phyloP scores from a whole-genome alignment of 345 rosid genomes.

The Eucalyptus erythrocorys region DNA sequence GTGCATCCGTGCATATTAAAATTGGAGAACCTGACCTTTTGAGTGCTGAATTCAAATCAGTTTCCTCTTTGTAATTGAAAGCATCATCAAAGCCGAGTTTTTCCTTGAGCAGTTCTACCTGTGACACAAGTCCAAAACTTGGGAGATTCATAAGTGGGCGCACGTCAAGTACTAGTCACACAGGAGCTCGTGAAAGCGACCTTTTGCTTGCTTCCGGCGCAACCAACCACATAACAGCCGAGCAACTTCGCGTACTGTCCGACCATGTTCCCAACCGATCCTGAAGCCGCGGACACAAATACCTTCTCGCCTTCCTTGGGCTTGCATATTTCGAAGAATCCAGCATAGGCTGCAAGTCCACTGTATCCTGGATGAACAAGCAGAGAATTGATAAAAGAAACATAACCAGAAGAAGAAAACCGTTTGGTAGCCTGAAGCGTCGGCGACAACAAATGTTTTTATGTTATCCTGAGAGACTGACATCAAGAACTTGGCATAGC shows the following conservation, averaged over 20 bases:
- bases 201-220: constrained; percentile 30
- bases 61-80: constrained; percentile 35
- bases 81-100: constrained; percentile 47
- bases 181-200: not conserved
- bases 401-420: not conserved
- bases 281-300: constrained; percentile 34
- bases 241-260: constrained; percentile 33
- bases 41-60: constrained; percentile 23
- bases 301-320: constrained; percentile 33
- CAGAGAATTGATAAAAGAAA: not conserved
- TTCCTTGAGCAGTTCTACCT: constrained; percentile 33
- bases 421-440: not conserved
- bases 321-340: constrained; percentile 25
- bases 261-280: constrained; percentile 36
- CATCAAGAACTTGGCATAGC: constrained; percentile 12
- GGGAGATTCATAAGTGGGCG: not conserved
- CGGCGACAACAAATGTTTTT: not conserved
- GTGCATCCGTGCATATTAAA: not conserved
- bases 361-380: constrained; percentile 17
- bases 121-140: not conserved
- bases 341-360: constrained; percentile 37
- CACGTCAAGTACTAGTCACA: not conserved
- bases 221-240: constrained; percentile 44
- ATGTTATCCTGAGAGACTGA: not conserved
- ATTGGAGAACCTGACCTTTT: not conserved